A percentile compares a stretch with the other conserved stretches of the same genome.
phyloP scores from a whole-genome alignment of 2,329 filamentous ascomycete species.

The Nemania diffusa region DNA sequence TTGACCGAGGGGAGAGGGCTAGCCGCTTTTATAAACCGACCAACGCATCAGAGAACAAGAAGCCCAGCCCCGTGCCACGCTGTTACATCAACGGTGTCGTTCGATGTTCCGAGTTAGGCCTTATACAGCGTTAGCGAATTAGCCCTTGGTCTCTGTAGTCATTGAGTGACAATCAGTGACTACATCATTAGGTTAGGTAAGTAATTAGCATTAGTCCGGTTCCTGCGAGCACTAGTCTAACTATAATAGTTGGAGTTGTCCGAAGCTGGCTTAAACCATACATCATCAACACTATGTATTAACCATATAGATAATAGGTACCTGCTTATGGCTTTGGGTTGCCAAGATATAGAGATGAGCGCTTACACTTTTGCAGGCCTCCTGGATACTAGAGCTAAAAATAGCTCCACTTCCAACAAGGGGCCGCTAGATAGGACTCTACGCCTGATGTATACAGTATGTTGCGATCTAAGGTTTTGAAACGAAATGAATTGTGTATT shows the following conservation, averaged over 20 bases:
- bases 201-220: too few species aligned
- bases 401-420: not conserved
- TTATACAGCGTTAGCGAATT: not conserved
- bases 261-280: too few species aligned
- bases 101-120: not conserved
- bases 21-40: not conserved
- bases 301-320: too few species aligned
- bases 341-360: conserved; percentile 13
- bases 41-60: not conserved
- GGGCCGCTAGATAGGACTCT: not conserved
- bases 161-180: too few species aligned
- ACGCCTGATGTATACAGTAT: not conserved
- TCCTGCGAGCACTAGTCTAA: too few species aligned
- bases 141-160: too few species aligned
- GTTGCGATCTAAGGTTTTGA: not conserved
- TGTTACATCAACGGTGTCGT: not conserved
- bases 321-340: not conserved
- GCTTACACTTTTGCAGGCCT: not conserved
- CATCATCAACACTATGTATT: too few species aligned
- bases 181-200: too few species aligned
- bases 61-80: not conserved
- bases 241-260: too few species aligned
- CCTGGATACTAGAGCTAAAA: not conserved
- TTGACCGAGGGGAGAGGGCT: too few species aligned
- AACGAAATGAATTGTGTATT: too few species aligned